A percentile compares a stretch with the other conserved stretches of the same genome.
Evolutionary conservation across 108 stramenopile genomes (phyloP).

Genomic region (Chaetoceros muelleri): DNA sequence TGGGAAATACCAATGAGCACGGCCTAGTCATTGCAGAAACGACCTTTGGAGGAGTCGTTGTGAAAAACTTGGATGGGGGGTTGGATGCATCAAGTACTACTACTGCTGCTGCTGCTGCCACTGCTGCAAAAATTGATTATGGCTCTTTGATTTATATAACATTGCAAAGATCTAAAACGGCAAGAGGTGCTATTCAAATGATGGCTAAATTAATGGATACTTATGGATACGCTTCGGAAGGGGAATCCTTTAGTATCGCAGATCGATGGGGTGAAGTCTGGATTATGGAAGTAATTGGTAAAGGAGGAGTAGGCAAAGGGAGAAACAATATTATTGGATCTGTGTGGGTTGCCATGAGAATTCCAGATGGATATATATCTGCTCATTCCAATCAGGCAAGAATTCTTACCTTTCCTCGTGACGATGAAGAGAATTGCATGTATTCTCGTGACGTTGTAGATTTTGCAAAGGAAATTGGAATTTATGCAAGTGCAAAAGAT

Average conservation of each 20-base stretch:
- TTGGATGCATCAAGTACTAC: too few relatives aligned
- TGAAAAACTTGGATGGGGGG: conserved; percentile 1
- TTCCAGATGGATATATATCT: conserved; percentile 40
- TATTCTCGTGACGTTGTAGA: conserved; percentile 44
- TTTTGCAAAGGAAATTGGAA: conserved; percentile 48
- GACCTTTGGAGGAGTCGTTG: conserved; percentile 56
- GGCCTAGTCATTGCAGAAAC: conserved; percentile 70
- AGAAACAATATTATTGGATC: too few relatives aligned
- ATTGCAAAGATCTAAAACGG: conserved; percentile 47
- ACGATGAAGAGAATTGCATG: conserved; percentile 36
- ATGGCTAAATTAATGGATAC: conserved; percentile 46
- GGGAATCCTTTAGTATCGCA: conserved; percentile 54
- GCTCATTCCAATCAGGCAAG: conserved; percentile 76
- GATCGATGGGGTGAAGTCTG: conserved; percentile 62
- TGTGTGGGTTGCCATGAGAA: conserved; percentile 61
- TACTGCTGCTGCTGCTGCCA: conserved; percentile 16
- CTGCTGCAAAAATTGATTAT: conserved; percentile 50
- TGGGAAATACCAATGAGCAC: conserved; percentile 59
- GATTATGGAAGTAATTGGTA: conserved; percentile 71
- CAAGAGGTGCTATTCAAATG: conserved; percentile 43
- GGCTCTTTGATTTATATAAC: conserved; percentile 70
- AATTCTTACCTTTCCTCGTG: conserved; percentile 36
- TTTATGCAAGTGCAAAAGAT: conserved; percentile 15
- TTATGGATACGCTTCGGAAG: conserved; percentile 53
- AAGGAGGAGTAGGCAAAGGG: conserved; percentile 26